These are phyloP conservation scores for Botrytis tulipae DNA, from an alignment of 2,329 filamentous ascomycete genomes.

Conservation along the genomic window DNA sequence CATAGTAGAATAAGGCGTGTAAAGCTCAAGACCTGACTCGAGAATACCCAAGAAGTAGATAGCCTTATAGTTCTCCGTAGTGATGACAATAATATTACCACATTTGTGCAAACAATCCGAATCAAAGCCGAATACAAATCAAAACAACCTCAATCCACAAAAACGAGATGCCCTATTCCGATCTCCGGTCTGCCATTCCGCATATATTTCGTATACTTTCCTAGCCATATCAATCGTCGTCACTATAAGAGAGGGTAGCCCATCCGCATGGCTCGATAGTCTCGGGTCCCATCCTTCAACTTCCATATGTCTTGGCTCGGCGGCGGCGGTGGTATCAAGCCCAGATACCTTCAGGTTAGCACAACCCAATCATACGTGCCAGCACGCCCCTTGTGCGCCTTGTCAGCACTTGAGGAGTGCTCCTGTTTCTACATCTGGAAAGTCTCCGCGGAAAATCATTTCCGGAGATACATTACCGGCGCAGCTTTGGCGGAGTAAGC, in stretches of 20 bases:
- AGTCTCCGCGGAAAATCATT: constrained; percentile 7
- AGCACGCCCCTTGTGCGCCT: neutral
- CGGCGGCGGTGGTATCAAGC: neutral
- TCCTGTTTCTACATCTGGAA: neutral
- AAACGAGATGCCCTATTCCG: neutral
- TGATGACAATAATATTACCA: neutral
- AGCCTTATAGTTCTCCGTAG: constrained; percentile 10
- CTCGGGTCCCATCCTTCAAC: constrained; percentile 7
- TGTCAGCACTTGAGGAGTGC: constrained; percentile 1
- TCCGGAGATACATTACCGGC: constrained; percentile 1
- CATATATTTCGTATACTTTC: neutral
- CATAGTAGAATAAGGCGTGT: neutral
- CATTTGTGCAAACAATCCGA: constrained; percentile 11
- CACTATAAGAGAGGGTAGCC: neutral
- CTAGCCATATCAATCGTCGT: neutral
- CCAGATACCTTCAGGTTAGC: neutral
- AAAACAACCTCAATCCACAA: constrained; percentile 1
- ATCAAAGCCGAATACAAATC: neutral
- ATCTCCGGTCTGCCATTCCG: neutral
- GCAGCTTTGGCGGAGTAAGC: constrained; percentile 14
- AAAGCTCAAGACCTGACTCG: neutral
- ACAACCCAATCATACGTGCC: neutral
- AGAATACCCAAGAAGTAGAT: neutral
- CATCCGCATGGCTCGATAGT: neutral
- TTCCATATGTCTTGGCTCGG: neutral